These are phyloP conservation scores for Viridothelium virens DNA, from an alignment of 495 filamentous ascomycete species.

Conservation along the genomic window DNA sequence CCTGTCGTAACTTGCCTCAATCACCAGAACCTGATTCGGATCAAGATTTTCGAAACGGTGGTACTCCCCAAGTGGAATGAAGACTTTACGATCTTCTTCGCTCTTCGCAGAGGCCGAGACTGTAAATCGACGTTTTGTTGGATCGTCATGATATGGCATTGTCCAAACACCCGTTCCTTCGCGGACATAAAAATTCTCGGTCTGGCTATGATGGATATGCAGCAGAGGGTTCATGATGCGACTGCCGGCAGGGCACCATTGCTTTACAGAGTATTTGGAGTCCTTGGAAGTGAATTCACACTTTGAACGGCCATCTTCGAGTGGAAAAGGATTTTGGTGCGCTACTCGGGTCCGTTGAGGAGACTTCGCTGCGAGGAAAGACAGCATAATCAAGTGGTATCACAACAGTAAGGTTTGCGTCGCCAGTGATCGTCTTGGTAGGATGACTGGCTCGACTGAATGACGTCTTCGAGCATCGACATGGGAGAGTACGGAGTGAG, in stretches of 20 bases:
- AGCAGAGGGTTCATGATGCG: not conserved
- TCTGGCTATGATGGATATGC: not conserved
- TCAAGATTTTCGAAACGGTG: not conserved
- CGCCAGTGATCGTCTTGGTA: too few relatives aligned
- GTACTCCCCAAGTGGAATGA: not conserved
- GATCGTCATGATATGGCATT: not conserved
- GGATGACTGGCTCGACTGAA: too few relatives aligned
- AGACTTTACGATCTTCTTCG: not conserved
- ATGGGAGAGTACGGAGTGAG: too few relatives aligned
- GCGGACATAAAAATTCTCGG: not conserved
- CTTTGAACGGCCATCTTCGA: not conserved
- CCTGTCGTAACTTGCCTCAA: not conserved
- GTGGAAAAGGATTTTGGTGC: not conserved
- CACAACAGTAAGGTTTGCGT: not conserved
- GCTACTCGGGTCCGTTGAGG: not conserved
- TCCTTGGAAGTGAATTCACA: not conserved
- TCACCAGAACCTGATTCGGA: not conserved
- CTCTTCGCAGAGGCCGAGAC: not conserved
- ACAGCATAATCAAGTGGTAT: not conserved
- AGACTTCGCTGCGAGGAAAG: not conserved
- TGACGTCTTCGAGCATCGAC: too few relatives aligned
- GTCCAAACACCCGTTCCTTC: not conserved
- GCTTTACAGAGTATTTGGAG: not conserved
- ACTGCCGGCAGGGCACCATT: not conserved
- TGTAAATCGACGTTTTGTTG: not conserved